Percentiles rank a stretch among this genome's conserved stretches.
Evolutionary conservation across 257 asterid species (phyloP).

Genomic region (Nyctanthes arbortristis): DNA sequence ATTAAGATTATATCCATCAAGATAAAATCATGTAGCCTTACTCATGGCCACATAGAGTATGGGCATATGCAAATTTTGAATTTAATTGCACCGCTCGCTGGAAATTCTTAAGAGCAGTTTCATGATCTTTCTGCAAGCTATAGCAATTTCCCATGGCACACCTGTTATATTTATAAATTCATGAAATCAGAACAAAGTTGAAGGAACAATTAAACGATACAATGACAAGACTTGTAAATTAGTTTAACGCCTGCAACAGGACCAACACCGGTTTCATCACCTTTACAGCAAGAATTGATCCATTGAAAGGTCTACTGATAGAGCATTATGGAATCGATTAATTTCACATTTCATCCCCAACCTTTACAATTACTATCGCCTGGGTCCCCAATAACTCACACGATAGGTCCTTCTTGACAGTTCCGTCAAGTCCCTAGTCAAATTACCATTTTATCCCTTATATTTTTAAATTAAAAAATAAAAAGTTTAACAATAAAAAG

Average conservation of each 20-base stretch:
- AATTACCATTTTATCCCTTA: too few species aligned
- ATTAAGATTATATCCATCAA: slow-evolving; percentile 18
- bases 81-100: slow-evolving; percentile 94
- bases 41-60: slow-evolving; percentile 96
- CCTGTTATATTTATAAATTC: slow-evolving; percentile 55
- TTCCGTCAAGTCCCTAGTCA: too few species aligned
- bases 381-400: too few species aligned
- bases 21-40: slow-evolving; percentile 37
- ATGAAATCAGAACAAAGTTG: slow-evolving; percentile 4
- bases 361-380: too few species aligned
- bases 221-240: neutral
- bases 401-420: too few species aligned
- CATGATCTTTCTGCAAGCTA: slow-evolving; percentile 94
- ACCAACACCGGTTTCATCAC: neutral
- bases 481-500: too few species aligned
- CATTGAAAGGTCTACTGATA: too few species aligned
- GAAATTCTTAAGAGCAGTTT: slow-evolving; percentile 86
- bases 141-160: slow-evolving; percentile 95
- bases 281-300: too few species aligned
- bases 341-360: too few species aligned
- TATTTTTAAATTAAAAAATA: too few species aligned
- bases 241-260: slow-evolving; percentile 7
- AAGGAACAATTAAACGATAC: slow-evolving; percentile 14
- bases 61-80: slow-evolving; percentile 88
- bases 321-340: too few species aligned